Evolutionary conservation across 176 grass and related monocot species (phyloP), one percentile per base, ranked within the genome.

Genomic region (Olyra latifolia): DNA sequence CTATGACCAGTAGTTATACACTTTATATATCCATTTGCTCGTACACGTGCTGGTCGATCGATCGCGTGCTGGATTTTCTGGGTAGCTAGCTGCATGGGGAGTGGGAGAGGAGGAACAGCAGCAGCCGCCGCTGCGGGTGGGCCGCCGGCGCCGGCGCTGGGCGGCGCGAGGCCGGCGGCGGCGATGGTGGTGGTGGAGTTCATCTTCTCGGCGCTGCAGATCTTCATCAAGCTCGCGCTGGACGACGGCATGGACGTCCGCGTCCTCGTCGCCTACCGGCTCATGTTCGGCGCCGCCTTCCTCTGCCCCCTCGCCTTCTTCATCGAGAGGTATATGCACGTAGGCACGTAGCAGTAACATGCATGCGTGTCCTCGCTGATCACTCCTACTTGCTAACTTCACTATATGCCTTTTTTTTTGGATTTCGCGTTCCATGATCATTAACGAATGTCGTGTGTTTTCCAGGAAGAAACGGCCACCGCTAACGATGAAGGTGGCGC

Each of bases 231-330:
- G 76, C 89, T 91, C 0, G 89, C 89, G 42, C 77, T 91, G 1
- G 71, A 91, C 77, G 85, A 91, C 48, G 85, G 89, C 62, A 91
- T 91, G 89, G 89, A 91, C 62, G 80, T 52, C 1, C 77, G 89
- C 19, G 62, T 93, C 81, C 81, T 93, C 42, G 82, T 89, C 61
- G 88, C 88, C 62, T 93, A 93, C 74, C 79, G 91, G 3, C 71
- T 87, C 73, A 32, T 93, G 77, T 81, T 93, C 59, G 91, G 78
- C 45, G 41, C 79, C 50, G 40, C 88, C 1, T 69, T 90, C 58
- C 78, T 93, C 44, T 85, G 80, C 69, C 88, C 88, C 22, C 47
- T 88, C 57, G 91, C 91, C 82, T 90, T 93, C 81, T 12, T 93
- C 72, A 4, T 90, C 16, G 91, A 93, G 62, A 80, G 91, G 91